phyloP scores from a whole-genome alignment of 257 asterid genomes.

The Vinca minor region DNA sequence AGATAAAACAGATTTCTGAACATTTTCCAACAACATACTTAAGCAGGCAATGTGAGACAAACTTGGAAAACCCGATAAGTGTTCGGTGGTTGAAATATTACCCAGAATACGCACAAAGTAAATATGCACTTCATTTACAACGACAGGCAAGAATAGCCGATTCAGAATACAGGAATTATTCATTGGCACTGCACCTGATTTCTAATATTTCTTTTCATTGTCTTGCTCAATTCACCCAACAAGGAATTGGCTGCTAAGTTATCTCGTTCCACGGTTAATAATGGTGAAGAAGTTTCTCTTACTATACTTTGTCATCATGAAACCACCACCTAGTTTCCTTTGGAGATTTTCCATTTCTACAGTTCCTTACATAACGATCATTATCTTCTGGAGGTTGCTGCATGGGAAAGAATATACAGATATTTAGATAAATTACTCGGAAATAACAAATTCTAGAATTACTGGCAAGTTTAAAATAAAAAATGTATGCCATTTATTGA shows the following conservation, averaged over 20 bases:
- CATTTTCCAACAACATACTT: neutral
- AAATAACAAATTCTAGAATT: neutral
- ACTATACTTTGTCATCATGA: conserved; percentile 90
- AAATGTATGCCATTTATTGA: too few species aligned
- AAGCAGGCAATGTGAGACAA: neutral
- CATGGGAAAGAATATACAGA: conserved; percentile 9
- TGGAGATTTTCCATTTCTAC: conserved; percentile 87
- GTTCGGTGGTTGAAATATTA: neutral
- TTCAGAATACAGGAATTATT: conserved; percentile 8
- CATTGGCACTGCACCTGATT: conserved; percentile 12
- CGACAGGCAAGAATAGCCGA: conserved; percentile 16
- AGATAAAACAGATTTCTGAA: neutral
- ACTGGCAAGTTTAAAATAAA: neutral
- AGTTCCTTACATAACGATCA: conserved; percentile 90
- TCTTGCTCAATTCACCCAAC: conserved; percentile 13
- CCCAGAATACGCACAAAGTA: neutral
- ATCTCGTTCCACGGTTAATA: conserved; percentile 8
- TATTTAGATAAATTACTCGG: neutral
- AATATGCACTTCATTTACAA: conserved; percentile 19
- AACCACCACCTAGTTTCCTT: conserved; percentile 99
- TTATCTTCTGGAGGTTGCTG: conserved; percentile 99
- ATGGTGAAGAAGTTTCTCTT: conserved; percentile 10
- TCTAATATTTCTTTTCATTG: conserved; percentile 5
- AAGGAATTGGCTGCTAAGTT: conserved; percentile 14
- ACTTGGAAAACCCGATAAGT: neutral